Base-by-base conservation (phyloP, 192 early-diverging fungal genomes). In the Backusella macrospora region DNA sequence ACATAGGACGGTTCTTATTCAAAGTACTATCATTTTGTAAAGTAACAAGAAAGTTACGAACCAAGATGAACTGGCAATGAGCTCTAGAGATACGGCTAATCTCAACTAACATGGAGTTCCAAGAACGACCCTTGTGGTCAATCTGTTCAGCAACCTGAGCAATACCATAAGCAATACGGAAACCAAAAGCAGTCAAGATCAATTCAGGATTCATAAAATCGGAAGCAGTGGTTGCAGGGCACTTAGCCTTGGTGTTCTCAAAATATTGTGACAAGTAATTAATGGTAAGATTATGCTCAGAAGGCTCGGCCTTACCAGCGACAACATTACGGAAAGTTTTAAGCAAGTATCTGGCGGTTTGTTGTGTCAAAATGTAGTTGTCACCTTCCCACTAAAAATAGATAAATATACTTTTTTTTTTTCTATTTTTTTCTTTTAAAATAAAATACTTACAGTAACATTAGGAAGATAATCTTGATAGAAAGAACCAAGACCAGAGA, bases 311-410 rank as follows among this genome's bases (percentile, higher is more conserved):
- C 82, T 85, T 86, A 65, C 80, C 83, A 21, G 81, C 79, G n/a
- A 85, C 79, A 49, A 91, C 68, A 14, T 78, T 81, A 59, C 86
- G 87, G 74, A 90, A 84, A 62, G 86, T 86, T 76, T 89, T 92
- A 72, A 93, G 67, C 48, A 96, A 82, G 82, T 92, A 95, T 43
- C 93, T 91, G 34, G 88, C 84, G 16, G 92, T 92, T 85, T 96
- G 95, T 80, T 95, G 95, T 10, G 92, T 91, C 70, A 96, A 78
- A 29, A 96, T 86, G 76, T 91, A 90, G 83, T 94, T 94, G 75
- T 94, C 93, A 69, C 93, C 93, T 80, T 94, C 93, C 90, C 89
- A 93, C 62, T 64, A 26, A 7, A 18, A 64, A 38, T 38, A 38
- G 15, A 64, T 46, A 46, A 13, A 46, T 46, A 34, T 34, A 34